A percentile compares a stretch with the other conserved stretches of the same genome.
Conservation (phyloP, 2,329 filamentous ascomycete genomes). For the Trichophyton schoenleinii region DNA sequence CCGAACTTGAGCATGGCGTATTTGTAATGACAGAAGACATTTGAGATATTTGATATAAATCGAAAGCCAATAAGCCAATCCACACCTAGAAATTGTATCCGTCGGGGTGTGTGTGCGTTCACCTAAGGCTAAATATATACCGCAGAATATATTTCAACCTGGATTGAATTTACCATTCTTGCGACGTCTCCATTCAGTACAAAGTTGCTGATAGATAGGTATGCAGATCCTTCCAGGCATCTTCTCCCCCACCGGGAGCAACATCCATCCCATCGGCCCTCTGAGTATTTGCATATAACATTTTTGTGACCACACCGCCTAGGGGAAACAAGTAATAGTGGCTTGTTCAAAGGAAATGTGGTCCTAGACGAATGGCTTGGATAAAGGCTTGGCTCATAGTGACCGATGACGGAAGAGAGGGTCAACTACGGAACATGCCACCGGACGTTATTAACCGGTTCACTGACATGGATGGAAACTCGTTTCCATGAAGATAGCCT, state of each 20-base stretch:
- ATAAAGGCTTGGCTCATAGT: background rate
- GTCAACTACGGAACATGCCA: background rate
- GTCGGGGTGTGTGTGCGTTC: background rate
- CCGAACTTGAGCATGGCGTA: background rate
- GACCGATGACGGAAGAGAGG: background rate
- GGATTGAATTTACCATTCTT: background rate
- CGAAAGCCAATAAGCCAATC: background rate
- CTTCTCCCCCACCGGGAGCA: background rate
- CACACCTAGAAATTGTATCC: background rate
- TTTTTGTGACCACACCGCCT: background rate
- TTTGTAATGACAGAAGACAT: background rate
- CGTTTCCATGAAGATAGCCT: too few relatives aligned
- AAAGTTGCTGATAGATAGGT: background rate
- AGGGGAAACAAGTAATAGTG: background rate
- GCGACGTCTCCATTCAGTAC: background rate
- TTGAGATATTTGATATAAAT: background rate
- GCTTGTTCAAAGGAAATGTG: background rate
- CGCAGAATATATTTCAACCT: background rate
- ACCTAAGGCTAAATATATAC: background rate
- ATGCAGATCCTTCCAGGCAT: background rate
- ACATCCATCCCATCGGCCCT: background rate
- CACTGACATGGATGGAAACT: too few relatives aligned
- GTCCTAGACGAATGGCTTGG: background rate
- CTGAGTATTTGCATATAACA: background rate
- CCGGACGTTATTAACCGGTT: too few relatives aligned